Percentiles rank a stretch among this genome's conserved stretches.
Conservation (phyloP, 164 flowering plant genomes). For the Dillenia turbinata region DNA sequence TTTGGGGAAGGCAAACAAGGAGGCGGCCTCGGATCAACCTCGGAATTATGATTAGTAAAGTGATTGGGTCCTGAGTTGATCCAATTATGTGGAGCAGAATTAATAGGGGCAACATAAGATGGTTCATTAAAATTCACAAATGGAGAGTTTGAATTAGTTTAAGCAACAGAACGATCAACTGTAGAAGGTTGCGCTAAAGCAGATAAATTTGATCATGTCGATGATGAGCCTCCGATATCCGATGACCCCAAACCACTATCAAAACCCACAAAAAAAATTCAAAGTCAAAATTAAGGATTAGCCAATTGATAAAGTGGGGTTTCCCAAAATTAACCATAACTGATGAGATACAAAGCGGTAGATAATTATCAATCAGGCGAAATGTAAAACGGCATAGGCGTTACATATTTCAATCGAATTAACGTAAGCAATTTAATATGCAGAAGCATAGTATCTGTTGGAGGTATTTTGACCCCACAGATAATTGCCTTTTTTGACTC, state of each 20-base stretch:
- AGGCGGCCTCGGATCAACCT: constrained; percentile 4
- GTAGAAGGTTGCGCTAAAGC: constrained; percentile 53
- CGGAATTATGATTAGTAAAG: constrained; percentile 7
- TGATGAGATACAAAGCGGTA: not conserved
- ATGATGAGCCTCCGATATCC: constrained; percentile 26
- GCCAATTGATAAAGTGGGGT: not conserved
- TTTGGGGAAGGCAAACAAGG: constrained; percentile 1
- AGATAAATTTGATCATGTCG: constrained; percentile 42
- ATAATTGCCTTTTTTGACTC: too few species aligned
- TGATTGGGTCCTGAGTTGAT: constrained; percentile 12
- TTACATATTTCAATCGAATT: too few species aligned
- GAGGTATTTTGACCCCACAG: too few species aligned
- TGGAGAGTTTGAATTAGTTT: constrained; percentile 23
- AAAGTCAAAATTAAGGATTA: too few species aligned
- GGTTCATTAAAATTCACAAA: constrained; percentile 17
- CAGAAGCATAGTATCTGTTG: too few species aligned
- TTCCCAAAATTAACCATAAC: not conserved
- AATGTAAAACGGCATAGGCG: too few species aligned
- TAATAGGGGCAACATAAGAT: constrained; percentile 12
- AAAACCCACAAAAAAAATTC: constrained; percentile 10
- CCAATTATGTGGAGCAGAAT: constrained; percentile 26
- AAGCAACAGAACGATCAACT: constrained; percentile 28
- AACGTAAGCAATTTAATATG: too few species aligned
- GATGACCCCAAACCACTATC: constrained; percentile 30
- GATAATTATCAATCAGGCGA: too few species aligned